These are phyloP conservation scores for Naganishia cerealis DNA, from an alignment of 1,284 basidiomycete genomes.

Conservation along the genomic window DNA sequence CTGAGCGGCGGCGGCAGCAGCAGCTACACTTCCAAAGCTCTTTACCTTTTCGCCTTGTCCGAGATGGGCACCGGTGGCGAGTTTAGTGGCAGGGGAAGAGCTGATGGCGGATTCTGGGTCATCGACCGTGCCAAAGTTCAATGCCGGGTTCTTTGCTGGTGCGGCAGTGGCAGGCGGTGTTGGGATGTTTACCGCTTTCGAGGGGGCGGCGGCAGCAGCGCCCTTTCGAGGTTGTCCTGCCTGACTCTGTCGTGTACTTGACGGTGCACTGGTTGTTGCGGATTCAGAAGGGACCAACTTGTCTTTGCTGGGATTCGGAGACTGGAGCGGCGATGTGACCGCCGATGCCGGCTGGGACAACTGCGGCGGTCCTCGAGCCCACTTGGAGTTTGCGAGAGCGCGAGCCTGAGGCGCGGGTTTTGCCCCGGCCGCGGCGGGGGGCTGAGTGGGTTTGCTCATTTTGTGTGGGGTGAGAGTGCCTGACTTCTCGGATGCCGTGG, in stretches of 20 bases:
- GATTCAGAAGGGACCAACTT: constrained; percentile 6
- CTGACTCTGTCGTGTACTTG: constrained; percentile 18
- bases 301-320: constrained; percentile 18
- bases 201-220: not conserved
- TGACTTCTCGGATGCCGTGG: constrained; percentile 14
- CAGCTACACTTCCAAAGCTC: constrained; percentile 73
- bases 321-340: constrained; percentile 11
- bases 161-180: not conserved
- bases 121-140: constrained; percentile 80
- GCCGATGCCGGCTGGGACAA: constrained; percentile 23
- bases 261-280: constrained; percentile 2
- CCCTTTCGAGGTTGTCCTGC: constrained; percentile 21
- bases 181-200: constrained; percentile 26
- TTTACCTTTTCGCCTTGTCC: constrained; percentile 59
- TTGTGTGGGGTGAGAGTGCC: not conserved
- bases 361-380: constrained; percentile 29
- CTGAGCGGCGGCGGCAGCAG: constrained; percentile 52
- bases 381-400: constrained; percentile 22
- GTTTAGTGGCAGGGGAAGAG: constrained; percentile 55
- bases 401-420: constrained; percentile 15
- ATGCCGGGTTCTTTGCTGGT: constrained; percentile 51
- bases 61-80: constrained; percentile 52
- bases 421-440: constrained; percentile 16
- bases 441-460: constrained; percentile 34
- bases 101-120: constrained; percentile 54